Evolutionary conservation across 192 early-diverging fungal genomes (phyloP), one percentile per base, ranked within the genome.

Genomic region (Gigaspora rosea): DNA sequence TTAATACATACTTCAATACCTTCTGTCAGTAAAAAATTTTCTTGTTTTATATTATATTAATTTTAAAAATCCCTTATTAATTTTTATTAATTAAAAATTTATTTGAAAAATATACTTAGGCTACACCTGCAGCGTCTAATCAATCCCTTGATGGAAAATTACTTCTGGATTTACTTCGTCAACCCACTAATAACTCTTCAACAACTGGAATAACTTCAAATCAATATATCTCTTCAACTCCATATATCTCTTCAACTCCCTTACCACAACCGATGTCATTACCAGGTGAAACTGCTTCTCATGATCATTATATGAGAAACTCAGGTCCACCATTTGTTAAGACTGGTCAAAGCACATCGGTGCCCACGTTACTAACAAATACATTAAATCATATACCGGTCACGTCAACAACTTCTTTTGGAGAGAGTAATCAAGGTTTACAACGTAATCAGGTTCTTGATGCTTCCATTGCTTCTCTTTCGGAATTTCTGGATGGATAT

Each of bases 151-250:
- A 74, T 62, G 58, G 72, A 46, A 74, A 74, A 49, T n/a, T 61
- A 46, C 49, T 74, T 52, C 61, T 74, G 36, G 58, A 74, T 1
- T 48, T 74, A 18, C 20, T 74, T 58, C 72, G 58, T 59, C 71
- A 46, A 20, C 69, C 69, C 5, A 2, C 35, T n/a, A 66, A 18
- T 46, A 9, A 8, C 13, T 10, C 32, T 13, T 4, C 35, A 36
- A 36, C 36, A 36, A 18, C 20, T 8, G 12, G 33, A 62, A 15
- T 58, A 27, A 49, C 57, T 22, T 15, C 8, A 13, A 41, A 61
- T 58, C 58, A 57, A 22, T 18, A 59, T 61, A 52, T 46, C 32
- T 32, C 58, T 8, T 18, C 20, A 4, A 20, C 32, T 20, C 35
- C 56, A n/a, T n/a, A n/a, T 12, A 13, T 27, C 7, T 8, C 67